Evolutionary conservation across 2,329 filamentous ascomycete genomes (phyloP), one percentile per base, ranked within the genome.

Genomic region (Pseudocercospora vitis): DNA sequence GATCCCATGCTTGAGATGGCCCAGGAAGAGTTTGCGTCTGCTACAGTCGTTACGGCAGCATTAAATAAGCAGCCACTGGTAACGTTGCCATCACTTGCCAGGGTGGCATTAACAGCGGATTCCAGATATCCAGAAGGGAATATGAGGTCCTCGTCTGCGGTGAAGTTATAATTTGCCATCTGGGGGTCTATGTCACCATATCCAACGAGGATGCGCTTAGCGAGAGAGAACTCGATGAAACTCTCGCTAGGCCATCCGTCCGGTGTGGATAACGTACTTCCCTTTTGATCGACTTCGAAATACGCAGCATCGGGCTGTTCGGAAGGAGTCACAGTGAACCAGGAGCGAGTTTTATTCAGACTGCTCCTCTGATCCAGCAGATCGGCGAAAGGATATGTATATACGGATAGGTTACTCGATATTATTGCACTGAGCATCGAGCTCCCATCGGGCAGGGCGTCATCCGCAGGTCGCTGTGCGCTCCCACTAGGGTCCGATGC

Each of bases 241-340:
- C 76, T 74, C 59, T 82, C 78, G n/a, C 77, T 79, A 0, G 84
- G 84, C 84, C 84, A 87, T 8, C 84, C 84, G 68, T 84, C 76
- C 0, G 73, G 64, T 0, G 83, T 85, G 16, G 73, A 74, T 2
- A 65, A 37, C 6, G 68, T 61, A 14, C 74, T 71, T 2, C 68
- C 60, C 8, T 61, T 44, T 33, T 71, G 61, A 23, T 68, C 63
- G 7, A 75, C 64, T 1, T 73, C 71, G 4, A 81, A 84, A 61
- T 85, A 87, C 19, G 76, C 74, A 2, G 68, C 59, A 16, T 78
- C 71, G 1, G 82, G 81, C 31, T 73, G 71, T 47, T 76, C 74
- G 26, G 63, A 68, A 14, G 64, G 55, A 12, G 74, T 71, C 5
- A 62, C 59, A 6, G 71, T 66, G 59, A 78, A 83, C 84, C 84